Base-by-base conservation (phyloP, 345 rosid genomes). In the Raphanus sativus region DNA sequence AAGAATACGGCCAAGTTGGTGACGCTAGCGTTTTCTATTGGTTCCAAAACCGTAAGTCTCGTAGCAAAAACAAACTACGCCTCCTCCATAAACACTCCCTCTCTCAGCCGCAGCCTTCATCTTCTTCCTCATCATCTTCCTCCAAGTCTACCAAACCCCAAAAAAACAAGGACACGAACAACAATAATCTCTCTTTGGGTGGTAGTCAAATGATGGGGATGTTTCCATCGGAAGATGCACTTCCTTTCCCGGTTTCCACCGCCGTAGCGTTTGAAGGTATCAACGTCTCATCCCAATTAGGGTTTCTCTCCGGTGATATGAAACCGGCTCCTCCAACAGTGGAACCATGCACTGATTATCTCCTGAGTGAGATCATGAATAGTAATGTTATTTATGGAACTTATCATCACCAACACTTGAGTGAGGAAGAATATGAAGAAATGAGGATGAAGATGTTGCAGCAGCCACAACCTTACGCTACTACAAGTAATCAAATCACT, bases 11-110 rank as follows among this genome's bases (percentile, higher is more conserved):
- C 17, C 98, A 96, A 85, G 99, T 96, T 9, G 99, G 99, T 6
- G 98, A 96, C 30, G 98, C 99, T 45, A 96, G 93, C 29, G 96
- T 96, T 56, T 96, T 96, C 77, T 96, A 96, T 79, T 95, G 99
- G 98, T 95, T 95, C 83, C 99, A 95, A 73, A 95, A 95, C 87
- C 82, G 98, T 29, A 95, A 96, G 81, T 96, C 99, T 25, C 85
- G 99, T 73, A 96, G 92, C 88, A 96, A 96, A 82, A 93, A 90
- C 83, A 96, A 93, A 84, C 89, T 89, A 12, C 89, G 93, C 17
- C 89, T 87, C 83, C 90, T 89, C 67, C 97, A 86, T 67, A 86
- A 59, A 89, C 83, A 42, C 42, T 68, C 79, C 17, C 85, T 65
- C 24, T 55, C 73, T 32, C 76, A 71, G 15, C 30, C 75, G 6